These are phyloP conservation scores for Xylaria sp. DNA, from an alignment of 2,329 filamentous ascomycete species.

Conservation along the genomic window DNA sequence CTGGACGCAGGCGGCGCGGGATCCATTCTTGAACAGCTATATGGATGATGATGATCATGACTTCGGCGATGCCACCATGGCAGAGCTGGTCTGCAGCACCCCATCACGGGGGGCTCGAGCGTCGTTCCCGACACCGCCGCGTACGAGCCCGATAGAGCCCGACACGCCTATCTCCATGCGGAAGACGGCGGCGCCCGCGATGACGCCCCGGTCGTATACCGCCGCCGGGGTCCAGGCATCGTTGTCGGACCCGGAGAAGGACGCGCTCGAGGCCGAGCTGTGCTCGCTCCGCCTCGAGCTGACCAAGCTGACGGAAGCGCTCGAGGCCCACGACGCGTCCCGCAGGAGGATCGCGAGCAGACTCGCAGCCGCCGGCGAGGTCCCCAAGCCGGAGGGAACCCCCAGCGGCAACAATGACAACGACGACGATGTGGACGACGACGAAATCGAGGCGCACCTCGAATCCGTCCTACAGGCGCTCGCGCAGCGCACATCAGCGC, in stretches of 20 bases:
- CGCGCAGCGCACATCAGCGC: constrained; percentile 52
- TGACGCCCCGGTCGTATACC: constrained; percentile 37
- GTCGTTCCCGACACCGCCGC: constrained; percentile 59
- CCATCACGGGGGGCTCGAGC: constrained; percentile 45
- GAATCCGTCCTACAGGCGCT: constrained; percentile 48
- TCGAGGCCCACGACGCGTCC: constrained; percentile 51
- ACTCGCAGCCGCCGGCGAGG: constrained; percentile 19
- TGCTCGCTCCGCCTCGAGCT: constrained; percentile 53
- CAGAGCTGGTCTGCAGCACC: constrained; percentile 55
- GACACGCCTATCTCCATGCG: constrained; percentile 43
- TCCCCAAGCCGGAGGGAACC: constrained; percentile 6
- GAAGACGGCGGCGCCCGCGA: not conserved
- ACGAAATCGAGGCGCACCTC: constrained; percentile 49
- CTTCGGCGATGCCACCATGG: constrained; percentile 56
- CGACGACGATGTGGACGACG: too few relatives aligned
- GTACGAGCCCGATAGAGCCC: constrained; percentile 47
- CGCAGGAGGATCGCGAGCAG: constrained; percentile 38
- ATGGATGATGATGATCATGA: constrained; percentile 42
- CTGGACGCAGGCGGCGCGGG: constrained; percentile 55
- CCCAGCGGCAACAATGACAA: too few relatives aligned
- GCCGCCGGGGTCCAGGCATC: constrained; percentile 46
- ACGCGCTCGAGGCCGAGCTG: constrained; percentile 50
- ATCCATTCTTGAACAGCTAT: constrained; percentile 50
- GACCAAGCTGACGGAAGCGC: constrained; percentile 48
- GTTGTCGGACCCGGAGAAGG: constrained; percentile 47